These are phyloP conservation scores for Torulaspora globosa DNA, from an alignment of 1,139 yeast species.

Conservation along the genomic window DNA sequence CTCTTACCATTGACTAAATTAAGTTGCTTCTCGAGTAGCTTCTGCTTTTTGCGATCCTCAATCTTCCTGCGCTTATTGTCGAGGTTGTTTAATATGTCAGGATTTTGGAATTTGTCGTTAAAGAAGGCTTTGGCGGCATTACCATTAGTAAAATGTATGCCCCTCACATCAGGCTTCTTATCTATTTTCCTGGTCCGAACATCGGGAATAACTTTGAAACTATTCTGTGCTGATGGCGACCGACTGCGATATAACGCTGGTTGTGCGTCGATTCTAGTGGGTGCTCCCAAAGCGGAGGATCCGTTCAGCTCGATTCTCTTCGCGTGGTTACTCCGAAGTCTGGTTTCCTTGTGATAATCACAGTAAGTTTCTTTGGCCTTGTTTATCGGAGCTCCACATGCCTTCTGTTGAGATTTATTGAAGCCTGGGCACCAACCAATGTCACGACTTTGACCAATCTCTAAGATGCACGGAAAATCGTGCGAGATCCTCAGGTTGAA, in stretches of 20 bases:
- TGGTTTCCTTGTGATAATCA: conserved; percentile 63
- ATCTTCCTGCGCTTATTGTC: conserved; percentile 32
- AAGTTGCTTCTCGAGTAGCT: conserved; percentile 21
- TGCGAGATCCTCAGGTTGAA: conserved; percentile 60
- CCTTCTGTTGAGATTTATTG: conserved; percentile 42
- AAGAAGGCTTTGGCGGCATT: conserved; percentile 47
- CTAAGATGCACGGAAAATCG: conserved; percentile 52
- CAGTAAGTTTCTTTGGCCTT: conserved; percentile 53
- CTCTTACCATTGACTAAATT: conserved; percentile 12
- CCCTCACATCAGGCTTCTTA: conserved; percentile 19
- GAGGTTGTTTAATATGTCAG: conserved; percentile 42
- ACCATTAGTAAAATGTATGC: conserved; percentile 39
- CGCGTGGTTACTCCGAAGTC: conserved; percentile 50
- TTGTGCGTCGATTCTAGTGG: conserved; percentile 42
- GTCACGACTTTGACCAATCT: conserved; percentile 69
- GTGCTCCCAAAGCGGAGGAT: conserved; percentile 45
- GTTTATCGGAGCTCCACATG: conserved; percentile 62
- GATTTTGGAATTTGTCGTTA: conserved; percentile 46
- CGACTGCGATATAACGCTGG: conserved; percentile 35
- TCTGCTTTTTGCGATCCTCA: conserved; percentile 26
- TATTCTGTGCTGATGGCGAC: conserved; percentile 28
- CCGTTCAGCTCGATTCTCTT: conserved; percentile 74
- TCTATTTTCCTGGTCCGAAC: conserved; percentile 25
- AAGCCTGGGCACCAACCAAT: conserved; percentile 61
- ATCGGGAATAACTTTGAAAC: conserved; percentile 37